Evolutionary conservation across 768 basidiomycete genomes (phyloP), one percentile per base, ranked within the genome.

Genomic region (Paxillus involutus): DNA sequence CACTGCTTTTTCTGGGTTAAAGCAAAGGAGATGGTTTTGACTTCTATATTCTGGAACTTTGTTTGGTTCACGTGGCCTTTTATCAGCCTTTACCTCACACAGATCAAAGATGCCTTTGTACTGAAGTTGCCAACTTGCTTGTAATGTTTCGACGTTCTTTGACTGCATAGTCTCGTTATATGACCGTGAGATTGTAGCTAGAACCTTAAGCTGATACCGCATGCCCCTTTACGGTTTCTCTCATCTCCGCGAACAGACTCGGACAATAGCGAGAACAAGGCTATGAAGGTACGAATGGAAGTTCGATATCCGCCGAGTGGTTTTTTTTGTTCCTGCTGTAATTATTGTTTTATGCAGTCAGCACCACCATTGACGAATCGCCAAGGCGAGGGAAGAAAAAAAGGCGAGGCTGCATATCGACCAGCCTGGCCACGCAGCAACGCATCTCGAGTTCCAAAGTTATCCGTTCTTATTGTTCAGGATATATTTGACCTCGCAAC

Each of bases 201-300:
- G 32, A 32, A 32, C 32, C 32, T 32, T 32, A 11, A 32, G 9
- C 32, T 9, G 32, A 32, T 10, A 32, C 9, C 32, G 10, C 1
- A 32, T 3, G 11, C 24, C 39, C 30, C 44, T 42, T 12, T 39
- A 26, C 26, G 52, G 16, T 37, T 24, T 55, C 21, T 32, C n/a
- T 55, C 63, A 58, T 60, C 37, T 57, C 56, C 58, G 56, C 52
- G 52, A 48, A 8, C 45, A 36, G 57, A 21, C 2, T 21, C 21
- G 21, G 21, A 71, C 68, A 69, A 70, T 66, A 69, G 59, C 30
- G 3, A 49, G 51, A 55, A 65, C 59, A 69, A 69, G 65, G 70
- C 62, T 67, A n/a, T 53, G 58, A 58, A 71, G 68, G 70, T 63
- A 70, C 68, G 66, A 33, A 64, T 57, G 60, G n/a, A 53, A 47